Evolutionary conservation across 148 eudicot genomes (phyloP).

Genomic region (Rhododendron simsii): DNA sequence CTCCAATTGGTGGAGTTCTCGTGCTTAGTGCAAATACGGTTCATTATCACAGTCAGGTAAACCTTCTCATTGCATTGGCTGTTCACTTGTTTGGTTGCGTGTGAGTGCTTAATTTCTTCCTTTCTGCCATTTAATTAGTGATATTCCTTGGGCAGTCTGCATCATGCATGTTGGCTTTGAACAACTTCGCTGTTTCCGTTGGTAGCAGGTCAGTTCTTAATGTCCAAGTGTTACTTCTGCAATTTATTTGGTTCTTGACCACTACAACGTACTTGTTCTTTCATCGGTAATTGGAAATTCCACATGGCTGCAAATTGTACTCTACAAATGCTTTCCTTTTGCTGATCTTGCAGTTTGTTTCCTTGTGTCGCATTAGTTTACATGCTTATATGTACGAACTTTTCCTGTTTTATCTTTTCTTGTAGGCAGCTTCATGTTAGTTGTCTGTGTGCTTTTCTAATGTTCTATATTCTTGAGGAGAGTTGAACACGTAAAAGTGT

Average conservation of each 20-base stretch:
- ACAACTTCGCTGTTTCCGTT: conserved; percentile 64
- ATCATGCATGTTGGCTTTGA: conserved; percentile 83
- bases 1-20: conserved; percentile 97
- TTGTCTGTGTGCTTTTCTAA: not conserved
- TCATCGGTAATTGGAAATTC: not conserved
- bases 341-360: not conserved
- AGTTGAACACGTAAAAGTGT: not conserved
- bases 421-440: not conserved
- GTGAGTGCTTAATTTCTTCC: conserved; percentile 2
- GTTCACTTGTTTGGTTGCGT: conserved; percentile 6
- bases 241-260: not conserved
- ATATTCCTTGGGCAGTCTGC: conserved; percentile 65
- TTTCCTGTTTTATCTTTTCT: not conserved
- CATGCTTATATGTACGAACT: not conserved
- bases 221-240: not conserved
- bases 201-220: conserved; percentile 62
- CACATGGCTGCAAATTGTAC: not conserved
- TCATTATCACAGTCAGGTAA: conserved; percentile 98
- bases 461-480: not conserved
- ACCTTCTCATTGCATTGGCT: conserved; percentile 11
- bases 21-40: conserved; percentile 78
- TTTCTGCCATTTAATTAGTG: conserved; percentile 8
- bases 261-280: not conserved
- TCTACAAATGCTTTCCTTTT: not conserved
- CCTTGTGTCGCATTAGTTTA: not conserved